A percentile compares a stretch with the other conserved stretches of the same genome.
Conservation (phyloP, 495 filamentous ascomycete species). For the Bombardia bombarda region DNA sequence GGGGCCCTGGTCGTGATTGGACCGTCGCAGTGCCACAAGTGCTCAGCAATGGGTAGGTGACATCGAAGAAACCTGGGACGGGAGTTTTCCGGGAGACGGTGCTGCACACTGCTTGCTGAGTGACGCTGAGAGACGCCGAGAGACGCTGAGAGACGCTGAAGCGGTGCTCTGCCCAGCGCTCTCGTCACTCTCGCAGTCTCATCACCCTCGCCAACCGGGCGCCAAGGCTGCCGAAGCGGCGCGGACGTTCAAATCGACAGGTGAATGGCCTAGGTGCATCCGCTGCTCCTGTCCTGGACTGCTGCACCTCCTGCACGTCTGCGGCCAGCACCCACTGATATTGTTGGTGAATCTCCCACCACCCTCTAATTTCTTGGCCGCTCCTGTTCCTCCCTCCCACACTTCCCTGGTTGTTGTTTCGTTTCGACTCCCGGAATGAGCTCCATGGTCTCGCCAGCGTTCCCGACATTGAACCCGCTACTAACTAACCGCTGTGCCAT, state of each 20-base stretch:
- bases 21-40: background rate
- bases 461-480: slow-evolving; percentile 5
- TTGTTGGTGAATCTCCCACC: slow-evolving; percentile 1
- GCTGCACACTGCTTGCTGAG: no score
- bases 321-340: slow-evolving; percentile 11
- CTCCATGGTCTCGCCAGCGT: slow-evolving; percentile 1
- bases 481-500: slow-evolving; percentile 19
- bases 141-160: no score
- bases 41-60: background rate
- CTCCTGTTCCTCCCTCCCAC: background rate
- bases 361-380: background rate
- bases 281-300: background rate
- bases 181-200: background rate
- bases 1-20: slow-evolving; percentile 11
- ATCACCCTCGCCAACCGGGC: slow-evolving; percentile 2
- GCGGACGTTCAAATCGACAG: slow-evolving; percentile 7
- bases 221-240: slow-evolving; percentile 10
- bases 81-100: no score
- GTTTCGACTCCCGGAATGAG: background rate
- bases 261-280: no score
- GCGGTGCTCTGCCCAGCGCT: background rate
- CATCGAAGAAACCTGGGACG: no score
- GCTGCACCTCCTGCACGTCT: slow-evolving; percentile 9
- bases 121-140: no score
- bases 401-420: background rate